Evolutionary conservation across 805 yeast species (phyloP).

Genomic region (Barnettozyma sucrosica): DNA sequence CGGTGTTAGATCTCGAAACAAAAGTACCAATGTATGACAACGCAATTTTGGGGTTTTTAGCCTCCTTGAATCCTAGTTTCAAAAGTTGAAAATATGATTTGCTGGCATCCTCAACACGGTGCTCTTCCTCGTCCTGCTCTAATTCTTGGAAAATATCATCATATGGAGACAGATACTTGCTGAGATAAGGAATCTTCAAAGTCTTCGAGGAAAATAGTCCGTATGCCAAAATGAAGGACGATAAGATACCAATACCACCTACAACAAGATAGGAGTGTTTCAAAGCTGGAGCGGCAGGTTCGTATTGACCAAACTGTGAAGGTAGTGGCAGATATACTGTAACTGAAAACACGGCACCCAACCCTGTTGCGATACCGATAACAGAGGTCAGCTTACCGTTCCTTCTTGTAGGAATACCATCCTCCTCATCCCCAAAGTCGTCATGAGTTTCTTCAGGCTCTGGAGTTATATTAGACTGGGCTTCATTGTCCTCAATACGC

Average conservation of each 20-base stretch:
- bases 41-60: conserved; percentile 42
- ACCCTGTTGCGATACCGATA: conserved; percentile 56
- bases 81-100: conserved; percentile 36
- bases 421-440: conserved; percentile 7
- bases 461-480: neutral
- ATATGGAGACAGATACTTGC: conserved; percentile 23
- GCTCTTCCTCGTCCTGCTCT: conserved; percentile 25
- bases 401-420: conserved; percentile 20
- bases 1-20: conserved; percentile 58
- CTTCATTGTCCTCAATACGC: conserved; percentile 6
- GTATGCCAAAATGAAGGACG: conserved; percentile 34
- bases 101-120: conserved; percentile 5
- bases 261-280: conserved; percentile 44
- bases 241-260: conserved; percentile 35
- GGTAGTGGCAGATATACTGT: conserved; percentile 52
- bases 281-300: conserved; percentile 39
- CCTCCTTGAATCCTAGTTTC: conserved; percentile 41
- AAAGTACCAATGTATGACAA: conserved; percentile 58
- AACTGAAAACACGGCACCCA: conserved; percentile 65
- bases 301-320: conserved; percentile 36
- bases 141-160: conserved; percentile 30
- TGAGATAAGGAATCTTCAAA: conserved; percentile 23
- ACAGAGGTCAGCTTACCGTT: conserved; percentile 56
- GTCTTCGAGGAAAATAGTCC: conserved; percentile 42
- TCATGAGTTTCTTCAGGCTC: conserved; percentile 8